phyloP scores from a whole-genome alignment of 2,329 filamentous ascomycete species.

The Ophioceras dolichostomum region DNA sequence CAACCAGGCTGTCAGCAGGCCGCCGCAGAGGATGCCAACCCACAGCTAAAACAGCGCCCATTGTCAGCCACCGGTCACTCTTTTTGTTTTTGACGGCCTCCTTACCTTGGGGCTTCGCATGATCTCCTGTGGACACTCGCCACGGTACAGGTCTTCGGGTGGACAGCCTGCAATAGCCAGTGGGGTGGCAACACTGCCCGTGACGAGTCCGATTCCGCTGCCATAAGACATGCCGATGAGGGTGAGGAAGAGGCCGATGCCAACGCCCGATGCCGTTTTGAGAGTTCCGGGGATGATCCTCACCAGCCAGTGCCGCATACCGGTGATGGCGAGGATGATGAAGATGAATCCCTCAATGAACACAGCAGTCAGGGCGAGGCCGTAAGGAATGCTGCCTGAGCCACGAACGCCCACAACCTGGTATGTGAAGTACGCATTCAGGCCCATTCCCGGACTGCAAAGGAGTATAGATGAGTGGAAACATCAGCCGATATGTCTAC shows the following conservation, averaged over 20 bases:
- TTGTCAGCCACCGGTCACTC: constrained; percentile 8
- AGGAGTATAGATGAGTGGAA: too few species aligned
- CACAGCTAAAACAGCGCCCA: constrained; percentile 50
- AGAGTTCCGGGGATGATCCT: constrained; percentile 49
- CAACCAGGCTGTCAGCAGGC: constrained; percentile 66
- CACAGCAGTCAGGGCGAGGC: constrained; percentile 48
- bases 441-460: constrained; percentile 50
- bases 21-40: constrained; percentile 74
- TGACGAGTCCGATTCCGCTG: constrained; percentile 72
- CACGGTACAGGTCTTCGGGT: constrained; percentile 33
- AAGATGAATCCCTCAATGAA: constrained; percentile 56
- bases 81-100: not conserved
- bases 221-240: constrained; percentile 61
- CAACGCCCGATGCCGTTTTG: constrained; percentile 53
- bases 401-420: constrained; percentile 53
- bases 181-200: constrained; percentile 57
- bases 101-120: constrained; percentile 68
- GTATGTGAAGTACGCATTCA: constrained; percentile 57
- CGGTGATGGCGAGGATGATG: constrained; percentile 50
- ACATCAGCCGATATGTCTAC: constrained; percentile 3
- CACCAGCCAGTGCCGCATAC: constrained; percentile 62
- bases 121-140: constrained; percentile 39
- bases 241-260: constrained; percentile 52
- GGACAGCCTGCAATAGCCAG: constrained; percentile 67
- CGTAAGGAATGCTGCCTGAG: constrained; percentile 42